Evolutionary conservation across 768 basidiomycete species (phyloP).

Genomic region (Collybia nuda): DNA sequence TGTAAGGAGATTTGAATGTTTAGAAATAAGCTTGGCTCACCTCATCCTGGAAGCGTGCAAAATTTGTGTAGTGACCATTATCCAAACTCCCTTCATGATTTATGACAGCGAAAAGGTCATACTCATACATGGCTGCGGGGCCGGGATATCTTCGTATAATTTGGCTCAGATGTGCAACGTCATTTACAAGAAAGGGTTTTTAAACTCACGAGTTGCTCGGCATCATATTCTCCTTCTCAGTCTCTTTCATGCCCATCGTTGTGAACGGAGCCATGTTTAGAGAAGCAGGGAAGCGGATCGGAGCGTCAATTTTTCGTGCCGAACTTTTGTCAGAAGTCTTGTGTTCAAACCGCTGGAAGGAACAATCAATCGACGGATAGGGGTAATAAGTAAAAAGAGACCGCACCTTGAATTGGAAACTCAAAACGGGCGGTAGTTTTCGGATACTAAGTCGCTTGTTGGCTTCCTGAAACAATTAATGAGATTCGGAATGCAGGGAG

Average conservation of each 20-base stretch:
- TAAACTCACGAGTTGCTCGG: constrained; percentile 25
- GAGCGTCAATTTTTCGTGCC: constrained; percentile 82
- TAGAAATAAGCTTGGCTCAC: constrained; percentile 38
- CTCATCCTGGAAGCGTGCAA: constrained; percentile 81
- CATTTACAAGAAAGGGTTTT: background rate
- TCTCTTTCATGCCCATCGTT: constrained; percentile 54
- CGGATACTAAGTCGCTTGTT: constrained; percentile 85
- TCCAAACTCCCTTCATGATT: constrained; percentile 94
- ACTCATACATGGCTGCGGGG: constrained; percentile 75
- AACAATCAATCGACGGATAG: background rate
- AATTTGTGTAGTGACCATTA: constrained; percentile 94
- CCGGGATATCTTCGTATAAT: constrained; percentile 39
- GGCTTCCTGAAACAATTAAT: constrained; percentile 50
- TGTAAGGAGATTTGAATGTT: background rate
- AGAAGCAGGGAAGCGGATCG: constrained; percentile 77
- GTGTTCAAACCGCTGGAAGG: constrained; percentile 84
- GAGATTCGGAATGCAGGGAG: background rate
- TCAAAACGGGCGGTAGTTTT: constrained; percentile 85
- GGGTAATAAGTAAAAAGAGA: background rate
- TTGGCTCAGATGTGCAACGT: background rate
- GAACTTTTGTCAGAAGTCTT: constrained; percentile 69
- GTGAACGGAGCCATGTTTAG: constrained; percentile 91
- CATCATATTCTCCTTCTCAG: constrained; percentile 41
- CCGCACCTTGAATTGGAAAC: constrained; percentile 90
- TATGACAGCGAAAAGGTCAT: constrained; percentile 91